These are phyloP conservation scores for Penicillium paneum DNA, from an alignment of 2,329 filamentous ascomycete genomes.

Conservation along the genomic window DNA sequence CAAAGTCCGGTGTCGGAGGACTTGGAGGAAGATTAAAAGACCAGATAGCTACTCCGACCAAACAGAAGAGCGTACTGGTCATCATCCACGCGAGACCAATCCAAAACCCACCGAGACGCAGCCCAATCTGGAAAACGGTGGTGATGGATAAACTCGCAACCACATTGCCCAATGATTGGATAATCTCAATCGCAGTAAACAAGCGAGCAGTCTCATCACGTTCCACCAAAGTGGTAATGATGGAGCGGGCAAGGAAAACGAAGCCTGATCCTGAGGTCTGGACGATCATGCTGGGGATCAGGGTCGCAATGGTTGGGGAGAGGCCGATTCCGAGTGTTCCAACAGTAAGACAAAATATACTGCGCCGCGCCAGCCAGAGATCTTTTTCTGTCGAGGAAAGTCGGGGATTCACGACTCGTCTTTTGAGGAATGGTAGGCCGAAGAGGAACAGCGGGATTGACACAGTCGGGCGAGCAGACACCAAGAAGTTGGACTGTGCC, in stretches of 20 bases:
- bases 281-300: constrained; percentile 47
- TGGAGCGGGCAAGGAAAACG: constrained; percentile 45
- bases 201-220: constrained; percentile 49
- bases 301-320: constrained; percentile 41
- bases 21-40: constrained; percentile 24
- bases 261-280: constrained; percentile 51
- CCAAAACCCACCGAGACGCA: constrained; percentile 47
- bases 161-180: constrained; percentile 48
- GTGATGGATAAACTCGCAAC: constrained; percentile 49
- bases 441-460: constrained; percentile 49
- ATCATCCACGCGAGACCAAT: constrained; percentile 49
- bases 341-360: constrained; percentile 44
- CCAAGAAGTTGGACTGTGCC: constrained; percentile 42
- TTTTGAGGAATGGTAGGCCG: constrained; percentile 42
- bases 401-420: constrained; percentile 36
- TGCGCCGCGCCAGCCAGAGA: constrained; percentile 46
- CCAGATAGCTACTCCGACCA: constrained; percentile 31
- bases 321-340: constrained; percentile 49
- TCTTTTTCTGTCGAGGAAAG: constrained; percentile 44
- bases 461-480: constrained; percentile 48
- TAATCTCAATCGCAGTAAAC: constrained; percentile 50
- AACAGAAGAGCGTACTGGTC: constrained; percentile 34
- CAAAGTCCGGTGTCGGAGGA: constrained; percentile 14
- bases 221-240: constrained; percentile 49
- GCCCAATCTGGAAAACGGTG: constrained; percentile 46